Base-by-base conservation (phyloP, 176 grass and related monocot genomes). In the Elymus sibiricus region DNA sequence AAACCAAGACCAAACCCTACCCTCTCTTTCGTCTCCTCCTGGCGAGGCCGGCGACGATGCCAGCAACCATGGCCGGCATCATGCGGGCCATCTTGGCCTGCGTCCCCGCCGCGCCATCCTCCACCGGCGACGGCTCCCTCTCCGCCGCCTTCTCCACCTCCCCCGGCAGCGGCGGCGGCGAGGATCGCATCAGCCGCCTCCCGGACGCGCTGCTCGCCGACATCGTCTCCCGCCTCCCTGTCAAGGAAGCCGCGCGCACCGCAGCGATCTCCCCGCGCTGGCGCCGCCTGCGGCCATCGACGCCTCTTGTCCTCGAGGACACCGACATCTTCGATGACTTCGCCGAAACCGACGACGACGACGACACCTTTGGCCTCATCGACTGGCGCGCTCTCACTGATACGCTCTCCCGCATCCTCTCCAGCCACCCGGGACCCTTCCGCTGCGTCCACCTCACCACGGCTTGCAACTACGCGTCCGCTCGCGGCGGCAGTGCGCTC, bases 161-260 rank as follows among this genome's bases (percentile, higher is more conserved):
- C 29, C 19, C 21, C 51, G 5, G 62, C 78, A 22, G 46, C 46
- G 38, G 66, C 44, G 49, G 59, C 26, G 63, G 24, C 31, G 74
- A 60, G 56, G 89, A 90, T 34, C 56, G 42, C 74, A 83, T 90
- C 84, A 87, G 89, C 80, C 58, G 55, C 42, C 89, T 87, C 53
- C 66, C 84, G 0, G 43, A 28, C 25, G 4, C 34, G 66, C 4
- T 87, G 32, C 84, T 87, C 26, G 35, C 64, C 25, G 12, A 72
- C 55, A 83, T 87, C 74, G 80, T 90, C 29, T 56, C 59, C n/a
- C 74, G 65, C 65, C 79, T 90, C 58, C 84, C 84, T 19, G 42
- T 59, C 39, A 77, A 81, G 83, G 83, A 90, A n/a, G 88, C 83
- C 2, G 78, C 70, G 28, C 62, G 84, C 74, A 87, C 84, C 9